Base-by-base conservation (phyloP, 1,284 basidiomycete species). In the Heterobasidion irregulare region DNA sequence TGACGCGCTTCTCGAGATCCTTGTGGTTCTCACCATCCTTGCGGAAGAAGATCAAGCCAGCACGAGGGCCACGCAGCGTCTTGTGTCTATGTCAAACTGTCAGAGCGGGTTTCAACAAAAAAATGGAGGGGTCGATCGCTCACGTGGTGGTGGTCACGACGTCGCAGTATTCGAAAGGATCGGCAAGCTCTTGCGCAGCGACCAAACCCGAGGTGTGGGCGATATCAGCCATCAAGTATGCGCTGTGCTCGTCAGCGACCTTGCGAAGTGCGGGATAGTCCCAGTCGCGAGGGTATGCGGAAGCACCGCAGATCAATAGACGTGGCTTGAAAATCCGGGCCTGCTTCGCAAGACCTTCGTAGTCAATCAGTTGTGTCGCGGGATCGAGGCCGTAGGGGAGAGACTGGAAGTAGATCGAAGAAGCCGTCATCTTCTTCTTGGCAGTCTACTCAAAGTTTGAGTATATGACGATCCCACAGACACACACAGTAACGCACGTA, bases 401-500 rank as follows among this genome's bases (percentile, higher is more conserved):
- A 49, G 96, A 98, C 74, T 99, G 95, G 89, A 99, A 99, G 82
- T 99, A 99, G 77, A 99, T 98, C 16, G 96, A 98, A 45, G 96
- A 99, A 32, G 97, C 94, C 53, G 96, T 98, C 85, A 99, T 99
- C 78, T 99, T 99, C 82, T 98, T 97, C 78, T 98, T 98, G 61
- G 94, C 94, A 60, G 95, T 98, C 89, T 90, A 65, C 56, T 12
- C 32, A 16, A 53, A 51, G 49, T 9, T 8, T 45, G 12, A 45
- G 53, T 61, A 50, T 19, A 36, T 13, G 34, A 18, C 13, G 16
- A 47, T 16, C 47, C 13, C 10, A 43, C 8, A 49, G n/a, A 56
- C 16, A 13, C 36, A 50, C 50, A 44, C 10, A 8, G 18, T 5
- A 26, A 74, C 83, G 60, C 65, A 89, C 88, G 75, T 98, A 98